Conservation (phyloP, 2,329 filamentous ascomycete genomes). For the Iodosphaeria phyllophila region DNA sequence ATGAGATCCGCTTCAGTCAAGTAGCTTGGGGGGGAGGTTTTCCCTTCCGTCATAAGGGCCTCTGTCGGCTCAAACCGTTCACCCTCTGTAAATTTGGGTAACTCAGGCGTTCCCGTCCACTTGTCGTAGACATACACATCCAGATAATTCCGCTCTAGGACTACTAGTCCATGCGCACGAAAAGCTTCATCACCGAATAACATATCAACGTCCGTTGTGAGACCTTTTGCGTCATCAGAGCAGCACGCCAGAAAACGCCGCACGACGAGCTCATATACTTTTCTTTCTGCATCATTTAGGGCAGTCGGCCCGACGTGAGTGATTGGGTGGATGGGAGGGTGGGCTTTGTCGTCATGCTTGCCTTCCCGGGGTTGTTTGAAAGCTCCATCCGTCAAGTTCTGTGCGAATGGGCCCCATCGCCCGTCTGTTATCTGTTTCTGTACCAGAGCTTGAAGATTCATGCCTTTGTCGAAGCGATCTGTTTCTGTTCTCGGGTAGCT, state of each 20-base stretch:
- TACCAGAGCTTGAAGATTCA: slow-evolving; percentile 64
- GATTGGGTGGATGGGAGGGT: slow-evolving; percentile 92
- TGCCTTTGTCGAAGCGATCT: slow-evolving; percentile 80
- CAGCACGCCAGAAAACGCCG: slow-evolving; percentile 90
- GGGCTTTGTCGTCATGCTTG: slow-evolving; percentile 84
- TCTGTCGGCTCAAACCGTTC: slow-evolving; percentile 79
- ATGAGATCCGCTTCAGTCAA: slow-evolving; percentile 93
- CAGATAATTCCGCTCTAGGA: slow-evolving; percentile 79
- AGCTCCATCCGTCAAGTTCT: slow-evolving; percentile 50
- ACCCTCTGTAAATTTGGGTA: slow-evolving; percentile 62
- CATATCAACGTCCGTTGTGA: slow-evolving; percentile 70
- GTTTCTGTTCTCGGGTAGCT: slow-evolving; percentile 97
- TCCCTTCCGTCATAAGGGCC: slow-evolving; percentile 77
- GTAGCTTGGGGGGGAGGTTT: slow-evolving; percentile 69
- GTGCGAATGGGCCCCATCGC: slow-evolving; percentile 68
- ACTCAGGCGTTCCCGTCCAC: slow-evolving; percentile 72
- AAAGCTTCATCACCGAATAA: slow-evolving; percentile 72
- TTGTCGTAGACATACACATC: slow-evolving; percentile 94
- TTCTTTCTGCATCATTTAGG: slow-evolving; percentile 46
- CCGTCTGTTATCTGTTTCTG: slow-evolving; percentile 66
- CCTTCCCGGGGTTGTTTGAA: slow-evolving; percentile 73
- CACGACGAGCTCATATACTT: slow-evolving; percentile 82
- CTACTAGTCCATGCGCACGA: slow-evolving; percentile 63
- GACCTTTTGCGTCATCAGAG: slow-evolving; percentile 79
- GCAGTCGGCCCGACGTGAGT: slow-evolving; percentile 57